phyloP scores from a whole-genome alignment of 768 basidiomycete species.

The Trametopsis cervina region DNA sequence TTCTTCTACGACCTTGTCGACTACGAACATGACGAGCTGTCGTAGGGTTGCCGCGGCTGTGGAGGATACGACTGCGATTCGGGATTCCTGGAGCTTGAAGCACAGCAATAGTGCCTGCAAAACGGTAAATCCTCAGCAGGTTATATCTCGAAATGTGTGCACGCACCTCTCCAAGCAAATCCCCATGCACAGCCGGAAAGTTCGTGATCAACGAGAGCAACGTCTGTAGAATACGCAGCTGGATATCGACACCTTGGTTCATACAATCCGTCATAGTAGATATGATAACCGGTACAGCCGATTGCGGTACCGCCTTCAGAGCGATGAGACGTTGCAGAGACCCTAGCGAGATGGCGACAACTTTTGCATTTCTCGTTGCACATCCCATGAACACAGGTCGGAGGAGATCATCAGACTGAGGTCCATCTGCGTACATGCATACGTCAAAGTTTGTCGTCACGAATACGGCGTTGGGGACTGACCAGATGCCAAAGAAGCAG shows the following conservation, averaged over 20 bases:
- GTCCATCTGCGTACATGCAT: slow-evolving; percentile 43
- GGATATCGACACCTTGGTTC: slow-evolving; percentile 94
- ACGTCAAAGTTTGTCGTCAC: too few relatives aligned
- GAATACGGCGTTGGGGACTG: slow-evolving; percentile 18
- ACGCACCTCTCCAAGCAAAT: slow-evolving; percentile 74
- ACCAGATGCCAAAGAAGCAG: slow-evolving; percentile 69
- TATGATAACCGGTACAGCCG: slow-evolving; percentile 72
- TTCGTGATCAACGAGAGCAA: slow-evolving; percentile 87
- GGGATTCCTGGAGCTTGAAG: slow-evolving; percentile 92
- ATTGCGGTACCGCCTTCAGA: slow-evolving; percentile 77
- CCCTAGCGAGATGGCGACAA: slow-evolving; percentile 86
- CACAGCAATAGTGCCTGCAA: slow-evolving; percentile 81
- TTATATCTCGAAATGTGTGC: background rate
- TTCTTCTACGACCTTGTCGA: slow-evolving; percentile 87
- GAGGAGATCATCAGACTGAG: slow-evolving; percentile 75
- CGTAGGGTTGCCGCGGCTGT: slow-evolving; percentile 95
- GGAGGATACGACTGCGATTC: slow-evolving; percentile 93
- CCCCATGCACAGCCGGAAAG: slow-evolving; percentile 75
- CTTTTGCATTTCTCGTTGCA: slow-evolving; percentile 88
- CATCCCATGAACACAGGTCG: slow-evolving; percentile 92
- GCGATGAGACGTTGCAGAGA: slow-evolving; percentile 88
- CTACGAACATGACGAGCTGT: slow-evolving; percentile 95
- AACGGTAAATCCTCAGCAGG: too few relatives aligned
- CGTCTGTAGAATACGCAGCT: slow-evolving; percentile 88
- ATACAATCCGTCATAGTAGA: slow-evolving; percentile 82